A percentile compares a stretch with the other conserved stretches of the same genome.
Evolutionary conservation across 139 green algal genomes (phyloP).

Genomic region (Asterochloris sp.): DNA sequence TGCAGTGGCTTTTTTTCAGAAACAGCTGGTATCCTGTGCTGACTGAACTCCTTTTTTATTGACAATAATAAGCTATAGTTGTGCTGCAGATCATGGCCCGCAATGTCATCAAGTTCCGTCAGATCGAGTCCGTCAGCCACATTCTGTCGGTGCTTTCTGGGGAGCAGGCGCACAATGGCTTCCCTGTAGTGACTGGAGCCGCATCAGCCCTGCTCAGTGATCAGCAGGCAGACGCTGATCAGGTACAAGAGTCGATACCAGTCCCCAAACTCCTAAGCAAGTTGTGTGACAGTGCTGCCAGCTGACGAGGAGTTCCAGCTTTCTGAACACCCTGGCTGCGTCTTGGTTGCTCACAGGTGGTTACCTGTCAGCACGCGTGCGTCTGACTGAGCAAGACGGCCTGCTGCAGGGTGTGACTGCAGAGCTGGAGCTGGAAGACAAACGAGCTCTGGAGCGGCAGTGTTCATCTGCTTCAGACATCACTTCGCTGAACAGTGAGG

Average conservation of each 20-base stretch:
- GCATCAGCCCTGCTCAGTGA: background rate
- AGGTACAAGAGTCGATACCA: background rate
- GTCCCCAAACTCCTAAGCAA: background rate
- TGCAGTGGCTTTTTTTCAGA: no score
- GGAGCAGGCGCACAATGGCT: conserved; percentile 80
- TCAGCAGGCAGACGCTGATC: background rate
- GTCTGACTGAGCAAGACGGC: background rate
- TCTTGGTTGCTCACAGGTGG: background rate
- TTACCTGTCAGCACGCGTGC: background rate
- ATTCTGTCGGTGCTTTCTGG: conserved; percentile 62
- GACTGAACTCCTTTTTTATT: background rate
- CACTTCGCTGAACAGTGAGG: no score
- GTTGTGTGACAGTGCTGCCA: background rate
- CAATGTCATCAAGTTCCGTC: conserved; percentile 52
- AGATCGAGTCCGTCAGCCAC: conserved; percentile 49
- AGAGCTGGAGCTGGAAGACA: no score
- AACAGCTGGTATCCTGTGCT: background rate
- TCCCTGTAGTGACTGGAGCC: conserved; percentile 62
- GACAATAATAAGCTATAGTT: background rate
- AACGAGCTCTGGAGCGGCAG: no score
- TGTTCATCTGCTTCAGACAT: no score
- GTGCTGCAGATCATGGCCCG: conserved; percentile 61
- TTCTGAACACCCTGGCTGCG: background rate
- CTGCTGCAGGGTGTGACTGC: background rate
- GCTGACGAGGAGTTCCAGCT: background rate